phyloP scores from a whole-genome alignment of 2,329 filamentous ascomycete genomes.

The Chrysoporthe cubensis region DNA sequence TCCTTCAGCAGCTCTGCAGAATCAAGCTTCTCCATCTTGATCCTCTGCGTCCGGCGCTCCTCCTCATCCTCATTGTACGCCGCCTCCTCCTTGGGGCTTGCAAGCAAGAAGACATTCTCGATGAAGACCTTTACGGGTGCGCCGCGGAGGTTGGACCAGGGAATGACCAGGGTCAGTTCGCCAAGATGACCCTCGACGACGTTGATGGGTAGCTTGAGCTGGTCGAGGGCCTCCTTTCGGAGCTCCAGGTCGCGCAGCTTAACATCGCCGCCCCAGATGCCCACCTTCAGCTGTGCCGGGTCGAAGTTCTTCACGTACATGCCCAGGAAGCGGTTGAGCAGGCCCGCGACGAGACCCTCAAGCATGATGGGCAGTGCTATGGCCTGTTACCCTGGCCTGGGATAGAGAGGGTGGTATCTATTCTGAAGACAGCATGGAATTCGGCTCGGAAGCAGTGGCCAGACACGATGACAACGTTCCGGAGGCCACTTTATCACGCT shows the following conservation, averaged over 20 bases:
- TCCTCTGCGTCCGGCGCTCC: conserved; percentile 78
- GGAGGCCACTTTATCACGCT: background rate
- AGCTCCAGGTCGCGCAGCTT: conserved; percentile 92
- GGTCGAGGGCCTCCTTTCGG: conserved; percentile 91
- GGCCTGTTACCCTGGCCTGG: conserved; percentile 74
- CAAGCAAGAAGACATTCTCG: conserved; percentile 94
- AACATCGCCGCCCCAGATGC: conserved; percentile 98
- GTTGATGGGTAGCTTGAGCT: conserved; percentile 94
- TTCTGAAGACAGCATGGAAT: conserved; percentile 20
- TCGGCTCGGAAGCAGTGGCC: conserved; percentile 9
- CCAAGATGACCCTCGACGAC: conserved; percentile 95
- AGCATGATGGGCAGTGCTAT: conserved; percentile 74
- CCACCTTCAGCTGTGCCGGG: conserved; percentile 94
- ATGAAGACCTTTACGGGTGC: conserved; percentile 95
- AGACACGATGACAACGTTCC: background rate
- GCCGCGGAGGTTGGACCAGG: conserved; percentile 94
- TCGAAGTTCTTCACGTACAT: conserved; percentile 99
- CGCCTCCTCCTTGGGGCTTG: conserved; percentile 92
- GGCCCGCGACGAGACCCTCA: conserved; percentile 92
- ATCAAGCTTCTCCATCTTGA: conserved; percentile 99
- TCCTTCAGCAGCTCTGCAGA: conserved; percentile 95
- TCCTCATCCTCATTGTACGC: conserved; percentile 94
- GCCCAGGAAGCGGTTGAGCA: conserved; percentile 98
- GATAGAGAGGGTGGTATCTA: conserved; percentile 21
- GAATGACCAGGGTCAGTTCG: conserved; percentile 88